Base-by-base conservation (phyloP, 257 asterid genomes). In the Solanum dulcamara region DNA sequence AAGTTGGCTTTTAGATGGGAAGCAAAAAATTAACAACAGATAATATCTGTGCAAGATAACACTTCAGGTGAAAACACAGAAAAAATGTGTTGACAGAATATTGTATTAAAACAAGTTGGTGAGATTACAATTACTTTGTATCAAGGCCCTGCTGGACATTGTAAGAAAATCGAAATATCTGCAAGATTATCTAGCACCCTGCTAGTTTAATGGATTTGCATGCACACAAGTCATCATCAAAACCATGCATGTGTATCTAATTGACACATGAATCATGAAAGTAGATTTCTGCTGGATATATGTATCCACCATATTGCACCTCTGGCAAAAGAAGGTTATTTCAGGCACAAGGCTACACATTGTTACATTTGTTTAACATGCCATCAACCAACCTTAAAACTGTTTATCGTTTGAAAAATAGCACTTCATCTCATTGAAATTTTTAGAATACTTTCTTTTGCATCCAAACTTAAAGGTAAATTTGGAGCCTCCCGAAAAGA, bases 1-100 rank as follows among this genome's bases (percentile, higher is more conserved):
- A 86, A 90, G 86, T 87, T 42, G 79, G 81, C 86, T 55, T 88
- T 88, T 91, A 88, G 87, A 85, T 88, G 66, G 79, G 68, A 80
- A 30, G 66, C 40, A 87, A 86, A 81, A 62, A 44, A 64, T 60
- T 80, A 48, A 90, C 2, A 84, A 59, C 85, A 86, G 57, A 26
- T 13, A 57, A 22, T 66, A 42, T 82, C 80, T n/a, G 24, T 26
- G 48, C 64, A 86, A 70, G 55, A 26, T 22, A 77, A 48, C 10
- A n/a, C 17, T 48, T 48, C 17, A 28, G 28, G 80, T 37, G 48
- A 17, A 46, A 48, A 46, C 59, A 79, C 28, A 48, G 18, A 44
- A 28, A 79, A 11, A 79, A 48, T 17, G 18, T 46, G 62, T 77
- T 2, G 40, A 77, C 8, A 17, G 59, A 42, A 32, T 28, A 30